These are phyloP conservation scores for Penicillium pancosmium DNA, from an alignment of 495 filamentous ascomycete species.

Conservation along the genomic window DNA sequence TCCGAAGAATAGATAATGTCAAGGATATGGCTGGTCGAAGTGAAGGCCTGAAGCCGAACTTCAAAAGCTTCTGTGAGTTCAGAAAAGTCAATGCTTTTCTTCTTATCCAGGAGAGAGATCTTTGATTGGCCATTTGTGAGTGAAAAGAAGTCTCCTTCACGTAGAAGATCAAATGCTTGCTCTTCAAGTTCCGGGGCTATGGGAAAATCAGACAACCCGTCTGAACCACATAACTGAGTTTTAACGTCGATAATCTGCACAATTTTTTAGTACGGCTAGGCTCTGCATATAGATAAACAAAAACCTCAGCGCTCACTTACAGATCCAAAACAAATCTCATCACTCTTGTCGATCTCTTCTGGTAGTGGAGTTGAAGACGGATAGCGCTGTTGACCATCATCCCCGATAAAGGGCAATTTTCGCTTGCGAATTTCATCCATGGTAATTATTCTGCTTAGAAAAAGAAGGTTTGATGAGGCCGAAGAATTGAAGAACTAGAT, in stretches of 20 bases:
- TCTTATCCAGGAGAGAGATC: neutral
- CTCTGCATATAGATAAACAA: neutral
- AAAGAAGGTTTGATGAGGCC: neutral
- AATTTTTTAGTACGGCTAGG: neutral
- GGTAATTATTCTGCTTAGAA: neutral
- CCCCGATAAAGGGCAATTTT: neutral
- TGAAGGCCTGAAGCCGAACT: neutral
- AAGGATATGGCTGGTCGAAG: neutral
- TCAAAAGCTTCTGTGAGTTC: neutral
- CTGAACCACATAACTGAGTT: neutral
- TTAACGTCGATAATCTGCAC: neutral
- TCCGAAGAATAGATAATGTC: neutral
- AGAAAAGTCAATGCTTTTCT: neutral
- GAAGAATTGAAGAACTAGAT: neutral
- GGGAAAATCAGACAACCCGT: neutral
- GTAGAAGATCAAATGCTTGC: neutral
- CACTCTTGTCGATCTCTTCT: neutral
- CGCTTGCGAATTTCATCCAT: neutral
- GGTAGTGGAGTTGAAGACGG: neutral
- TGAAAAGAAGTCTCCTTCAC: neutral
- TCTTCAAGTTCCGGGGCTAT: neutral
- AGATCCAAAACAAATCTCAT: constrained; percentile 1
- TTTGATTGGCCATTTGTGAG: neutral
- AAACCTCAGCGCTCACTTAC: neutral
- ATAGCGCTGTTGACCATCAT: neutral